These are phyloP conservation scores for Boletus patriciae DNA, from an alignment of 768 basidiomycete species.

Conservation along the genomic window DNA sequence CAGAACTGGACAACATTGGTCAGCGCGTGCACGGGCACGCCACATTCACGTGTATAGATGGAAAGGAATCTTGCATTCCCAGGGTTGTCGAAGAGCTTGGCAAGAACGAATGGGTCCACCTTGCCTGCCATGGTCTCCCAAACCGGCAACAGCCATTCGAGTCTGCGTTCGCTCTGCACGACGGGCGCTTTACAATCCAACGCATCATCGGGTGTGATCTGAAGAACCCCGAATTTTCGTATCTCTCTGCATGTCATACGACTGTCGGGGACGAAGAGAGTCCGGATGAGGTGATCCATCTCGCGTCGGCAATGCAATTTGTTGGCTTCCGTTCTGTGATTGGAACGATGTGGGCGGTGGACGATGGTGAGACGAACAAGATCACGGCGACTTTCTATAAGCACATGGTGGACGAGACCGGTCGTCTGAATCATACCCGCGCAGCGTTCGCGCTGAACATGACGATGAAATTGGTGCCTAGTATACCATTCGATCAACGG, in stretches of 20 bases:
- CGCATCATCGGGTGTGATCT: conserved; percentile 6
- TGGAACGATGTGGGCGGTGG: conserved; percentile 4
- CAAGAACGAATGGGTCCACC: conserved; percentile 22
- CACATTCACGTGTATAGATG: conserved; percentile 1
- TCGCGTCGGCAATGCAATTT: background rate
- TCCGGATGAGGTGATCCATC: conserved; percentile 3
- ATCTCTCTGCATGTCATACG: conserved; percentile 23
- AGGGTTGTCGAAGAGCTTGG: background rate
- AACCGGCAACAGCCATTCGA: conserved; percentile 15
- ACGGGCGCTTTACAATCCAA: conserved; percentile 9
- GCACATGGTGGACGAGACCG: background rate
- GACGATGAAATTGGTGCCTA: background rate
- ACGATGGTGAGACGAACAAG: background rate
- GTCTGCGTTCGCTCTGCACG: conserved; percentile 12
- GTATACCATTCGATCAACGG: background rate
- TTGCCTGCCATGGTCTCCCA: conserved; percentile 27
- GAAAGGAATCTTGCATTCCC: background rate
- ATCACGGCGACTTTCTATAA: background rate
- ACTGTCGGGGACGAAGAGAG: conserved; percentile 9
- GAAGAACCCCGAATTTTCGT: conserved; percentile 10
- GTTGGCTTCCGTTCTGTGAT: background rate
- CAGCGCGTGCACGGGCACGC: background rate
- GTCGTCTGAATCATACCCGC: background rate
- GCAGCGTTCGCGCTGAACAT: conserved; percentile 1
- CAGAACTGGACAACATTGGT: background rate